These are phyloP conservation scores for Kluyveromyces starmeri DNA, from an alignment of 805 yeast species.

Conservation along the genomic window DNA sequence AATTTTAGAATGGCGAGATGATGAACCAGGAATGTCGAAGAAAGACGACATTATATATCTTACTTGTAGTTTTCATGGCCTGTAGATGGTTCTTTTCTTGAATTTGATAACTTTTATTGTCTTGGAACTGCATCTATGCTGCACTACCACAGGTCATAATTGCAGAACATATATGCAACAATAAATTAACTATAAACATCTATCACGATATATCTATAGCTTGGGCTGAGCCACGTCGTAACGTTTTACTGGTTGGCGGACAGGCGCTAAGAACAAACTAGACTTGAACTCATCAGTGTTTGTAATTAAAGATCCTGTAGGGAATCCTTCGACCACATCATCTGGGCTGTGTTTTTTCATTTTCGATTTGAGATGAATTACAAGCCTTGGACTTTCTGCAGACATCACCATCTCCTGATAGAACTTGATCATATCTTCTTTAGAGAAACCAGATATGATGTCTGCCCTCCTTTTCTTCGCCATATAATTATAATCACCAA, in stretches of 20 bases:
- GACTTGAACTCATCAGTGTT: conserved; percentile 50
- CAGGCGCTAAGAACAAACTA: conserved; percentile 42
- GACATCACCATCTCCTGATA: conserved; percentile 38
- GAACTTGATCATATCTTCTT: conserved; percentile 48
- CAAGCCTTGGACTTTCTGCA: conserved; percentile 34
- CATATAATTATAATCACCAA: conserved; percentile 73
- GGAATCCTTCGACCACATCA: conserved; percentile 31
- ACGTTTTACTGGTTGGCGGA: conserved; percentile 46
- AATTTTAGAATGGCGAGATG: conserved; percentile 10
- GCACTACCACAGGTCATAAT: too few species aligned
- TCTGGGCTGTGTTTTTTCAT: conserved; percentile 18
- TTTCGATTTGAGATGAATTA: conserved; percentile 56
- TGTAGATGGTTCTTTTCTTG: too few species aligned
- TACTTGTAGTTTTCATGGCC: too few species aligned
- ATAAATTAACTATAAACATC: too few species aligned
- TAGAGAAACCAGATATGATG: conserved; percentile 42
- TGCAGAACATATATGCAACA: too few species aligned
- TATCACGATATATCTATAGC: background rate
- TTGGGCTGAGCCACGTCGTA: conserved; percentile 13
- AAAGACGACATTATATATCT: conserved; percentile 26
- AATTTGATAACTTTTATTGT: too few species aligned
- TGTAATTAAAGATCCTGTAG: conserved; percentile 39
- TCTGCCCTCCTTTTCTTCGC: conserved; percentile 49
- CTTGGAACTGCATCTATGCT: too few species aligned
- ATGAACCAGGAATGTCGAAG: conserved; percentile 33